These are phyloP conservation scores for Styphnolobium japonicum DNA, from an alignment of 306 rosid genomes.

Conservation along the genomic window DNA sequence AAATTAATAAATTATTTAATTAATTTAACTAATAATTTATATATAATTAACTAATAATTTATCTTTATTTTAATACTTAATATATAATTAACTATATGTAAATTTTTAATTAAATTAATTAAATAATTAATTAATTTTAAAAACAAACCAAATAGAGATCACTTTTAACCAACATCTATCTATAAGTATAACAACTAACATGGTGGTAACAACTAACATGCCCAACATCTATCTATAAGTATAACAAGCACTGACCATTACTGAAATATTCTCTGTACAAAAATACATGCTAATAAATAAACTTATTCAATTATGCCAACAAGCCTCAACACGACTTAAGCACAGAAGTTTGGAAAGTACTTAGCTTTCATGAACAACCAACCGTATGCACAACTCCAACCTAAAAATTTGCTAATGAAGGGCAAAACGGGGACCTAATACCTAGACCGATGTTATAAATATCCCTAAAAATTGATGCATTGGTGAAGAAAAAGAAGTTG, in stretches of 20 bases:
- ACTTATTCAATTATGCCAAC: conserved; percentile 31
- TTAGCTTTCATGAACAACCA: conserved; percentile 37
- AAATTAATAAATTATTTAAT: too few species aligned
- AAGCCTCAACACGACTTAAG: conserved; percentile 15
- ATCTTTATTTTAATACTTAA: too few species aligned
- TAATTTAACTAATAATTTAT: too few species aligned
- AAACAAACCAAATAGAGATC: too few species aligned
- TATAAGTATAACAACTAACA: too few species aligned
- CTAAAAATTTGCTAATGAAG: conserved; percentile 43
- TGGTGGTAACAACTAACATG: background rate
- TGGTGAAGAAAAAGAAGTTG: conserved; percentile 18
- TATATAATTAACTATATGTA: too few species aligned
- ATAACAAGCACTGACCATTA: conserved; percentile 13
- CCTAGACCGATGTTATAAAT: conserved; percentile 36
- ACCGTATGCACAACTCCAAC: conserved; percentile 32
- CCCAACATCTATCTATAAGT: conserved; percentile 9
- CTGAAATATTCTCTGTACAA: conserved; percentile 38
- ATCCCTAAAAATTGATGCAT: conserved; percentile 41
- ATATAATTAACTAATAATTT: too few species aligned
- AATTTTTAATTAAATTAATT: too few species aligned
- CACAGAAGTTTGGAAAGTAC: conserved; percentile 26
- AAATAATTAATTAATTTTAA: too few species aligned
- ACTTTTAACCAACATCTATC: too few species aligned
- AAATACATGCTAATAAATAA: conserved; percentile 27
- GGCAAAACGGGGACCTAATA: conserved; percentile 33